Evolutionary conservation across 345 rosid genomes (phyloP), one percentile per base, ranked within the genome.

Genomic region (Eucalyptus erythrocorys): DNA sequence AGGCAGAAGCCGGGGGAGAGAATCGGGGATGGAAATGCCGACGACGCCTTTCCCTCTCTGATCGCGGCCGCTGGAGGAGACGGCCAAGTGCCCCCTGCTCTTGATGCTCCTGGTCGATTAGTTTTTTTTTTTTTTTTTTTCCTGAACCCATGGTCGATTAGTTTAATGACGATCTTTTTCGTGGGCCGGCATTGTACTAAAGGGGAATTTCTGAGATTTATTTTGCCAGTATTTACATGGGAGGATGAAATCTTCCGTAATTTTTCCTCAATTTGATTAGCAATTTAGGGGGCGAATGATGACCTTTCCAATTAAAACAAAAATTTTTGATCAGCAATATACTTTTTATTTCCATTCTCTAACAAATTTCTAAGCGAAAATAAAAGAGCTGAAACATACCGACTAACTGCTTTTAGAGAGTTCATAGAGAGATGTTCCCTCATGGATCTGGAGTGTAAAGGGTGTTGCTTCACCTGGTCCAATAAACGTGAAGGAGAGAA

Each of bases 281-380:
- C 34, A 61, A 61, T 51, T 8, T 51, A 21, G 10, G 57, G 55
- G 57, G 57, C 57, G 0, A 8, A 51, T 21, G 0, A 51, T 51
- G 19, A 51, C 57, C 26, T 51, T 51, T 51, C 10, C 21, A 7
- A 51, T 8, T 10, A 51, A 51, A 51, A 0, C 57, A 51, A 0
- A 0, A 21, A 7, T 3, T 51, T 51, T 21, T 51, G 0, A 51
- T 21, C 26, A 19, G 0, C 0, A 7, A 51, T 7, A 19, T 51
- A 7, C 1, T 7, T 51, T 19, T 19, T 51, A 51, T 51, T 51
- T 21, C 0, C 57, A 51, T 1, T 51, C 24, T 51, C 10, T 19
- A 1, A 51, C 0, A 0, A 51, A 51, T 19, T 51, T 50, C 0
- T 17, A 0, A 51, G 0, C 8, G 1, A 51, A 19, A 51, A 51